Conservation (phyloP, 805 yeast genomes). For the Metschnikowia borealis region DNA sequence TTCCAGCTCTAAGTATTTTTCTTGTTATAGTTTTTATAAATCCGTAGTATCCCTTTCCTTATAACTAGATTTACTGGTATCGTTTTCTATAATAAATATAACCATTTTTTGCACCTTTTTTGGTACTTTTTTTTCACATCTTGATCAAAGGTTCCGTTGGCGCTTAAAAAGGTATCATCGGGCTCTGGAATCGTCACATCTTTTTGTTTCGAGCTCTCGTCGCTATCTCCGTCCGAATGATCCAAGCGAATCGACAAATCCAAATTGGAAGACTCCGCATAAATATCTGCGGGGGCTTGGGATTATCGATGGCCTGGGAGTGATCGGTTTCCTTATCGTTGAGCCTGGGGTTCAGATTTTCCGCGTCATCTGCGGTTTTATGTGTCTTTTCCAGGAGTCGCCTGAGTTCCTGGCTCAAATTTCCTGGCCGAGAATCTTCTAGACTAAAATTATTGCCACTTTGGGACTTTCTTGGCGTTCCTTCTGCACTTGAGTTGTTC, state of each 20-base stretch:
- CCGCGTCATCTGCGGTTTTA: background rate
- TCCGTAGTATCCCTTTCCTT: too few species aligned
- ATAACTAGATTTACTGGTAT: too few species aligned
- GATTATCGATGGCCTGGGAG: too few species aligned
- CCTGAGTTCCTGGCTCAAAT: background rate
- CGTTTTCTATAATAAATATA: too few species aligned
- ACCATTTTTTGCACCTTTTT: background rate
- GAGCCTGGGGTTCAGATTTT: background rate
- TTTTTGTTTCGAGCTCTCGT: background rate
- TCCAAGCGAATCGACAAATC: background rate
- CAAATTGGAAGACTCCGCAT: background rate
- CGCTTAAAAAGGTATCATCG: constrained; percentile 18
- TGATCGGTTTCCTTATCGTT: too few species aligned
- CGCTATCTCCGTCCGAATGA: background rate
- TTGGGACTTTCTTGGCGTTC: constrained; percentile 11
- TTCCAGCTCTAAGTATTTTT: too few species aligned
- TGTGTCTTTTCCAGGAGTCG: background rate
- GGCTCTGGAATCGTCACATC: constrained; percentile 8
- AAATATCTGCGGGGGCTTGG: background rate
- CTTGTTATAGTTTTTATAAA: too few species aligned
- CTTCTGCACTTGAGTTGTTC: constrained; percentile 16
- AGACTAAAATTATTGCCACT: background rate
- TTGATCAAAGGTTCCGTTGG: constrained; percentile 12
- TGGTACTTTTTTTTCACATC: background rate
- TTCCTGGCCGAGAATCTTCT: background rate